These are phyloP conservation scores for Candida sonorensis DNA, from an alignment of 805 yeast species.

Conservation along the genomic window DNA sequence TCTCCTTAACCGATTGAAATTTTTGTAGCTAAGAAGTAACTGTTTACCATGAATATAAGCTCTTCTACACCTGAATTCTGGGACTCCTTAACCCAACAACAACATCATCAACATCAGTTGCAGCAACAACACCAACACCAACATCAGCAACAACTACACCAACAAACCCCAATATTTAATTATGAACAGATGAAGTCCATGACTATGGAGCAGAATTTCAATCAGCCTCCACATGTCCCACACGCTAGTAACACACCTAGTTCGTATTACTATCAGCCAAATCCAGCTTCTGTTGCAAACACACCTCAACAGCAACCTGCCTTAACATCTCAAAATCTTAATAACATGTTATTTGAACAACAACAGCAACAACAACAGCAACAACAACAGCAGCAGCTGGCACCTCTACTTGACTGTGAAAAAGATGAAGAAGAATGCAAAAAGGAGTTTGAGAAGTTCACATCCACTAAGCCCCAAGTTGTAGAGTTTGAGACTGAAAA, in stretches of 20 bases:
- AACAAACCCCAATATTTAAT: slow-evolving; percentile 1
- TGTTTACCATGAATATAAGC: too few relatives aligned
- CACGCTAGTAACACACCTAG: too few relatives aligned
- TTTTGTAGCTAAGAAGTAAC: too few relatives aligned
- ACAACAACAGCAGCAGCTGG: neutral
- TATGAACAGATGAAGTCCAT: slow-evolving; percentile 1
- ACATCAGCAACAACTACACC: too few relatives aligned
- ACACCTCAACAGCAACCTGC: too few relatives aligned
- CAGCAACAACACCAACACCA: too few relatives aligned
- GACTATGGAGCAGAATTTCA: slow-evolving; percentile 1
- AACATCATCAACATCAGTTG: too few relatives aligned
- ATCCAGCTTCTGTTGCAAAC: too few relatives aligned
- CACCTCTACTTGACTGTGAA: slow-evolving; percentile 5
- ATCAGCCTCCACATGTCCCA: neutral
- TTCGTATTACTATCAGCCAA: too few relatives aligned
- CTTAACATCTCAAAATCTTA: neutral
- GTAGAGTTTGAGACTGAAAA: too few relatives aligned
- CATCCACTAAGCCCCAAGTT: too few relatives aligned
- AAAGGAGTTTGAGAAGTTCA: neutral
- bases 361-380: neutral
- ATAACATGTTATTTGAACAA: neutral
- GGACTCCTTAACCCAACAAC: slow-evolving; percentile 7
- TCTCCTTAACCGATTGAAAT: too few relatives aligned
- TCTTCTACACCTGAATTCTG: slow-evolving; percentile 6
- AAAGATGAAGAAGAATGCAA: neutral